phyloP scores from a whole-genome alignment of 208 protist species.

The Lotmaria passim region DNA sequence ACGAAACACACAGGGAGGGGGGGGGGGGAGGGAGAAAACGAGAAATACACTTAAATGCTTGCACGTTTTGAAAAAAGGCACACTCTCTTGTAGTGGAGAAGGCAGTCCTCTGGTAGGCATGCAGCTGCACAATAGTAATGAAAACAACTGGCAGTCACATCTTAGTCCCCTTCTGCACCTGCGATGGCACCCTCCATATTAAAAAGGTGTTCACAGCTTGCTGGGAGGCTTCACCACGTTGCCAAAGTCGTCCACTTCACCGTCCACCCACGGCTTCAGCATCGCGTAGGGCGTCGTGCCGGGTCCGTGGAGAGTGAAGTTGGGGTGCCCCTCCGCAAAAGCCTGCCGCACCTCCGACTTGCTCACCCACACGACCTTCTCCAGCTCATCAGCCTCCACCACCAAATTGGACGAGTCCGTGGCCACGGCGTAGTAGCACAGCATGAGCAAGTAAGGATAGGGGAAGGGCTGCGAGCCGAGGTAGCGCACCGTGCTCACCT shows the following conservation, averaged over 20 bases:
- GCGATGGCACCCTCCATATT: no score
- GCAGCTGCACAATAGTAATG: no score
- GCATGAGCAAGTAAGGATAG: slow-evolving; percentile 56
- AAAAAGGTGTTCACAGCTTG: slow-evolving; percentile 21
- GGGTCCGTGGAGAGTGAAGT: slow-evolving; percentile 36
- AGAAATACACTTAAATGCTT: no score
- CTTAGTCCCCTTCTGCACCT: no score
- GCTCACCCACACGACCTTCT: slow-evolving; percentile 50
- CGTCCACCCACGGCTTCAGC: slow-evolving; percentile 50
- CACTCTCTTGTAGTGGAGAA: no score
- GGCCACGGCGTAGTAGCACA: slow-evolving; percentile 62
- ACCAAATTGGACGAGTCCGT: slow-evolving; percentile 18
- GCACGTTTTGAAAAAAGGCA: no score
- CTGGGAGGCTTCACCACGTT: slow-evolving; percentile 3
- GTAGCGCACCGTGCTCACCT: slow-evolving; percentile 50
- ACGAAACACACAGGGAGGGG: no score
- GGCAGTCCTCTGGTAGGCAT: no score
- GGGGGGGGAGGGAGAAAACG: no score
- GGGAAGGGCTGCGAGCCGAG: slow-evolving; percentile 63
- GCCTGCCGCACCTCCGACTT: slow-evolving; percentile 56
- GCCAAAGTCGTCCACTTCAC: slow-evolving; percentile 35
- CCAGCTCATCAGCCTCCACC: slow-evolving; percentile 45
- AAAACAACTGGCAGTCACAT: no score
- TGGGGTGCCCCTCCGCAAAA: slow-evolving; percentile 34
- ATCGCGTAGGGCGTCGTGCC: slow-evolving; percentile 46